Evolutionary conservation across 1,284 basidiomycete species (phyloP).

Genomic region (Cronartium quercuum): DNA sequence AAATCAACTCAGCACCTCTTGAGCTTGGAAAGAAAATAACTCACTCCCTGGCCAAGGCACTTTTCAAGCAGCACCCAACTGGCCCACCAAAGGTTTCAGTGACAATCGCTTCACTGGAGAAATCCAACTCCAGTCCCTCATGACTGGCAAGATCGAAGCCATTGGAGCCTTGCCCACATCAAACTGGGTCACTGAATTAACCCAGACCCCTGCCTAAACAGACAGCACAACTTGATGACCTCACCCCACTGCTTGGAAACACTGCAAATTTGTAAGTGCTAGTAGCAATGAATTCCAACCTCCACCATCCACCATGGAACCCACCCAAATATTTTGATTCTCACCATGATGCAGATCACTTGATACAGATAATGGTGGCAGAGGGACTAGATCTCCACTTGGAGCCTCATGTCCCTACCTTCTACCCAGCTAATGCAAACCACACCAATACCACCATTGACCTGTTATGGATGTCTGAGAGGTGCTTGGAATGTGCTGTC

Average conservation of each 20-base stretch:
- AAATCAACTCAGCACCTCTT: too few species aligned
- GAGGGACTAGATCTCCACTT: neutral
- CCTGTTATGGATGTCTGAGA: neutral
- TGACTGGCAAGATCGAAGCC: too few species aligned
- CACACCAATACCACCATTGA: neutral
- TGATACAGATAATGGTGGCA: neutral
- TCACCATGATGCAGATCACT: neutral
- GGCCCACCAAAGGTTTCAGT: too few species aligned
- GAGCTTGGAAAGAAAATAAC: too few species aligned
- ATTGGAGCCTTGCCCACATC: too few species aligned
- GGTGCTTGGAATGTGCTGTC: neutral
- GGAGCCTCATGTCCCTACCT: neutral
- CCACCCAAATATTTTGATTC: neutral
- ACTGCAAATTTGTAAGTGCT: neutral
- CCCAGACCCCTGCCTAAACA: neutral
- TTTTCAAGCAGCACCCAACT: too few species aligned
- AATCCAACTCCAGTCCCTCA: too few species aligned
- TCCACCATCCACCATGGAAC: neutral
- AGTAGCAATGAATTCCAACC: neutral
- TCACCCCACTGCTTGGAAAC: neutral
- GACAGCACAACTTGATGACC: neutral
- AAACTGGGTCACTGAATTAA: too few species aligned
- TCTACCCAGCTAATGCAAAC: neutral
- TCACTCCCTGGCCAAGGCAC: too few species aligned
- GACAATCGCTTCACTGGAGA: too few species aligned